Evolutionary conservation across 495 filamentous ascomycete species (phyloP).

Genomic region (Stereocaulon alpinum): DNA sequence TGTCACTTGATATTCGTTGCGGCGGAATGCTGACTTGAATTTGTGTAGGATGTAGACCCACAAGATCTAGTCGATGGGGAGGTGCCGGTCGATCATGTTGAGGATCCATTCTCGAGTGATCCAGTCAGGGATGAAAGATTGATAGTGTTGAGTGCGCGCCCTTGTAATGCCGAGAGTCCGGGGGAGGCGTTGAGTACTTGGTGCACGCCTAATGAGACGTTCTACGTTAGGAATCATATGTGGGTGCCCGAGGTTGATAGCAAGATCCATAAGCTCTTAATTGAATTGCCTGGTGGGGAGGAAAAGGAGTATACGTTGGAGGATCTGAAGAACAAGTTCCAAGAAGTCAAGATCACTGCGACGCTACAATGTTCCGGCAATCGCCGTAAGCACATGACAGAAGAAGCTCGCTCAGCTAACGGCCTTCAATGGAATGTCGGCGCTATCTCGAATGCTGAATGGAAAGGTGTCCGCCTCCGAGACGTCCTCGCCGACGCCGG

Average conservation of each 20-base stretch:
- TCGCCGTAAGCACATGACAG: slow-evolving; percentile 50
- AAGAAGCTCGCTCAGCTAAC: slow-evolving; percentile 40
- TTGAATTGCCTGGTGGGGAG: slow-evolving; percentile 47
- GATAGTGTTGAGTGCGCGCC: slow-evolving; percentile 36
- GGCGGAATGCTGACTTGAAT: no score
- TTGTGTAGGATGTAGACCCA: slow-evolving; percentile 30
- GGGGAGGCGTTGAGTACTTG: slow-evolving; percentile 35
- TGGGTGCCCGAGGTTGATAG: slow-evolving; percentile 45
- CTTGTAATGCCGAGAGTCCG: slow-evolving; percentile 49
- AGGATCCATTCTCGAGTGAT: slow-evolving; percentile 46
- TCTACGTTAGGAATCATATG: slow-evolving; percentile 55
- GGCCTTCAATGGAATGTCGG: slow-evolving; percentile 51
- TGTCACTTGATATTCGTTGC: no score
- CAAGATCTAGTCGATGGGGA: slow-evolving; percentile 42
- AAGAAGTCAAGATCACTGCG: slow-evolving; percentile 44
- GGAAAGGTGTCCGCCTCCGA: slow-evolving; percentile 48
- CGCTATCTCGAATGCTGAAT: slow-evolving; percentile 49
- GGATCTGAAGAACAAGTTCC: slow-evolving; percentile 43
- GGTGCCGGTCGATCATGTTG: slow-evolving; percentile 34
- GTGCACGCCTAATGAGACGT: slow-evolving; percentile 43
- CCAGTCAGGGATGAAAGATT: slow-evolving; percentile 40
- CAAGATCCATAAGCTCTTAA: slow-evolving; percentile 36
- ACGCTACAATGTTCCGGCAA: slow-evolving; percentile 54
- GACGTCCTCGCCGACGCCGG: slow-evolving; percentile 50
- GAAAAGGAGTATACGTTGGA: slow-evolving; percentile 39